A percentile compares a stretch with the other conserved stretches of the same genome.
phyloP scores from a whole-genome alignment of 148 eudicot genomes.

The Amaranthus cruentus region DNA sequence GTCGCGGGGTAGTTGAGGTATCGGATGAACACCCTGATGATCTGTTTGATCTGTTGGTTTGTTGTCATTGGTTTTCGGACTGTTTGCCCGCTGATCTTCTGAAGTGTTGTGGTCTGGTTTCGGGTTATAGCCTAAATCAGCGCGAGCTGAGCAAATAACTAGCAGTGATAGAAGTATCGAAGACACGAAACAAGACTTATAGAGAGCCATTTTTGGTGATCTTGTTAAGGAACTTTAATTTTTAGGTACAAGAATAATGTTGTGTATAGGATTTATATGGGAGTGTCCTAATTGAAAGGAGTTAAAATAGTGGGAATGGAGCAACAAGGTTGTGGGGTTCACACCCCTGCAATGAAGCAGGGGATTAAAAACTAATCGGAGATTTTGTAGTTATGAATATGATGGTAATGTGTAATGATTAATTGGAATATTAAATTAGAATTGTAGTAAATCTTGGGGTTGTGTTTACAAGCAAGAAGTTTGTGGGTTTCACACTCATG shows the following conservation, averaged over 20 bases:
- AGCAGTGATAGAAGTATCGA: not conserved
- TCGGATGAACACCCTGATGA: not conserved
- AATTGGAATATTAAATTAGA: no score
- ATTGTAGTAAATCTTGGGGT: no score
- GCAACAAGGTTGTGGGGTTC: constrained; percentile 24
- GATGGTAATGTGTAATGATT: not conserved
- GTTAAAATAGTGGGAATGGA: not conserved
- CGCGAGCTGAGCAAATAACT: constrained; percentile 11
- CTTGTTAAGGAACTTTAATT: not conserved
- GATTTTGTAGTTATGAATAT: constrained; percentile 1
- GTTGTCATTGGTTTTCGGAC: not conserved
- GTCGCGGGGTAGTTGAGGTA: not conserved
- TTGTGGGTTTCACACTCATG: no score
- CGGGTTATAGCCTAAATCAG: not conserved
- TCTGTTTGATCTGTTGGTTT: not conserved
- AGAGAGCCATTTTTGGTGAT: constrained; percentile 10
- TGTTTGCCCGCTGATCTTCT: not conserved
- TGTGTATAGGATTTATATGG: constrained; percentile 1
- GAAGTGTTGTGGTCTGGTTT: not conserved
- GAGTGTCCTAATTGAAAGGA: not conserved
- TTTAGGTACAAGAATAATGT: not conserved
- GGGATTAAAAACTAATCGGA: not conserved
- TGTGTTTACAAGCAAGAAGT: no score
- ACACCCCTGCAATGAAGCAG: constrained; percentile 22
- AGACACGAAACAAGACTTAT: constrained; percentile 8